Conservation (phyloP, 1,284 basidiomycete genomes). For the Lignosus rhinocerotis region DNA sequence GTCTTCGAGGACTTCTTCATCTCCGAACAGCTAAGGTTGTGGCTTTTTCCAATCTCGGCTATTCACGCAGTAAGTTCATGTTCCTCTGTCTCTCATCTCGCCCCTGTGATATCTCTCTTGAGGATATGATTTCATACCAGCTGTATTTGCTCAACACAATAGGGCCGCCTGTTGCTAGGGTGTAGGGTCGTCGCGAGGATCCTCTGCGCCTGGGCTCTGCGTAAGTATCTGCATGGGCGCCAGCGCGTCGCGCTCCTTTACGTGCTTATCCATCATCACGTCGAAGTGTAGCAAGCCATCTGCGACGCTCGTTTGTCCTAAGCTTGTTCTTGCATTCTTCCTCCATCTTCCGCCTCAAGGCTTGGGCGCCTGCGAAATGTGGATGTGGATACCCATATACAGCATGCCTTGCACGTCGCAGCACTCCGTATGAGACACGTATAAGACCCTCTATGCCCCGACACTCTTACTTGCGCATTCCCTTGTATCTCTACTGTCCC, state of each 20-base stretch:
- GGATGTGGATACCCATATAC: constrained; percentile 1
- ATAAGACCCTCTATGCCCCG: constrained; percentile 1
- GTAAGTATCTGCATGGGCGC: neutral
- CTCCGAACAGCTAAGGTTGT: constrained; percentile 4
- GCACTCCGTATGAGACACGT: neutral
- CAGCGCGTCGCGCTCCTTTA: neutral
- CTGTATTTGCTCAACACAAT: neutral
- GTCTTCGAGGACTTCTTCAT: constrained; percentile 3
- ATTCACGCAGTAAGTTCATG: constrained; percentile 4
- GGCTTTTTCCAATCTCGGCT: constrained; percentile 3
- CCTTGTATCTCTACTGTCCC: neutral
- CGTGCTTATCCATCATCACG: constrained; percentile 7
- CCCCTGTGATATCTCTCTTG: constrained; percentile 6
- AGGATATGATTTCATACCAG: neutral
- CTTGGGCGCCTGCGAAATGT: constrained; percentile 1
- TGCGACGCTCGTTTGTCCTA: constrained; percentile 7
- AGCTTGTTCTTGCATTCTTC: constrained; percentile 7
- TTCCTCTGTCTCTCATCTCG: neutral
- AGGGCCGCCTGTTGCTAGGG: constrained; percentile 1
- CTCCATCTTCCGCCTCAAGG: constrained; percentile 5
- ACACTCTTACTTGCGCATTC: constrained; percentile 4
- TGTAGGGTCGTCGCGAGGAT: constrained; percentile 1
- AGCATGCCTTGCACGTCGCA: neutral
- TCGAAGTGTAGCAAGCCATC: neutral
- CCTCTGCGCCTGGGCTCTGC: neutral